A percentile compares a stretch with the other conserved stretches of the same genome.
phyloP scores from a whole-genome alignment of 192 early-diverging fungal species.

The Pecoramyces ruminantium region DNA sequence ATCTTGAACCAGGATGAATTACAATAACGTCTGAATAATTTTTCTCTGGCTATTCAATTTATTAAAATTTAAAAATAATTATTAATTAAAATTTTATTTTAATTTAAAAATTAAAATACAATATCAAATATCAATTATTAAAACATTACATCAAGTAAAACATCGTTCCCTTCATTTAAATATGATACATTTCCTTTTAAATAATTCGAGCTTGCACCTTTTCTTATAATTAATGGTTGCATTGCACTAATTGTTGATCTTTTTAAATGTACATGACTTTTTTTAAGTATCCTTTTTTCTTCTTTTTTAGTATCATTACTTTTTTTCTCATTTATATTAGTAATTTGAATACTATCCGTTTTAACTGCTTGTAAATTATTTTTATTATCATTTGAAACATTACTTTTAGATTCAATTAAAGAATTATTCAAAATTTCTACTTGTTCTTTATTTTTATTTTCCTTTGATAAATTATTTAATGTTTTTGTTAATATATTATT shows the following conservation, averaged over 20 bases:
- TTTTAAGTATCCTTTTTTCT: neutral
- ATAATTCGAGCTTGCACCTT: neutral
- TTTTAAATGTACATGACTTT: neutral
- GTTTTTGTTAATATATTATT: too few relatives aligned
- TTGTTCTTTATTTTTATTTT: too few relatives aligned
- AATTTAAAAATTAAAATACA: neutral
- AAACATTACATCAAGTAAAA: neutral
- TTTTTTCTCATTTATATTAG: neutral
- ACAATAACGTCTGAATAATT: constrained; percentile 52
- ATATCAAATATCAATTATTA: neutral
- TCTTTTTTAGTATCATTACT: neutral
- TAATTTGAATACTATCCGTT: too few relatives aligned
- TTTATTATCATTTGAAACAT: too few relatives aligned
- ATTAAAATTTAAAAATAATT: neutral
- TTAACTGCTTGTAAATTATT: too few relatives aligned
- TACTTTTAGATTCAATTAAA: too few relatives aligned
- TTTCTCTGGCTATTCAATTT: constrained; percentile 15
- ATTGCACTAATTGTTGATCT: neutral
- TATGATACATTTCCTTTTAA: neutral
- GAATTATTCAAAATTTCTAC: too few relatives aligned
- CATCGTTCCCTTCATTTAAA: neutral
- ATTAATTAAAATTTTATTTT: neutral
- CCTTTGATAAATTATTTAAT: too few relatives aligned
- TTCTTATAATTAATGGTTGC: neutral
- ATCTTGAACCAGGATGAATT: constrained; percentile 72